Base-by-base conservation (phyloP, 179 eudicot species). In the Nepenthes alata region DNA sequence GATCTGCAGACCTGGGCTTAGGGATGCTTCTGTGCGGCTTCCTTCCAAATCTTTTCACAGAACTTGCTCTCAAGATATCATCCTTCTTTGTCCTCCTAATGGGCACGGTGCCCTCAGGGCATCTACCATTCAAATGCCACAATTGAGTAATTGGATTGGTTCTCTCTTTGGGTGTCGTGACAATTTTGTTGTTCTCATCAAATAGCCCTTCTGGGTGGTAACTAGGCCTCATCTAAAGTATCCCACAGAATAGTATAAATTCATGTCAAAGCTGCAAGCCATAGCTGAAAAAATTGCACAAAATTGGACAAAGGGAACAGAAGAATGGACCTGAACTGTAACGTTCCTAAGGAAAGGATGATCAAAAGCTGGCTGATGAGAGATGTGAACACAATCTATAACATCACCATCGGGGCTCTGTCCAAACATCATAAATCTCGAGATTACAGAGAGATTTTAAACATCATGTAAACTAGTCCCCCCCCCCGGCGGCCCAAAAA, bases 361-460 rank as follows among this genome's bases (percentile, higher is more conserved):
- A 74, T 89, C 97, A 69, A 93, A 83, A 57, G 98, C 98, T 13
- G 95, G 95, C 61, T 93, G 98, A 49, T 85, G 90, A 64, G 85
- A 74, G 57, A 93, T 87, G 75, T 62, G 97, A 47, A 93, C 80
- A 72, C 98, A 93, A 64, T 93, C 98, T 59, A 93, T 93, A n/a
- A 71, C 49, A 74, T 93, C 98, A 57, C 98, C 98, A 83, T 93
- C 98, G 74, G 95, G 89, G 70, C 98, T 89, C 98, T 93, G 95
- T 67, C 68, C 67, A 38, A 50, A 50, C 1, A 11, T 11, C 2
- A 61, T 0, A 11, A 5, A 10, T 1, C 48, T 9, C 1, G 11
- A 50, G n/a, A 47, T 2, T 2, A 35, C 25, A 7, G 13, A 8
- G 4, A 50, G n/a, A 7, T 50, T 50, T 8, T 6, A 50, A 50